A percentile compares a stretch with the other conserved stretches of the same genome.
Evolutionary conservation across 2,329 filamentous ascomycete species (phyloP).

Genomic region (Coniella lustricola): DNA sequence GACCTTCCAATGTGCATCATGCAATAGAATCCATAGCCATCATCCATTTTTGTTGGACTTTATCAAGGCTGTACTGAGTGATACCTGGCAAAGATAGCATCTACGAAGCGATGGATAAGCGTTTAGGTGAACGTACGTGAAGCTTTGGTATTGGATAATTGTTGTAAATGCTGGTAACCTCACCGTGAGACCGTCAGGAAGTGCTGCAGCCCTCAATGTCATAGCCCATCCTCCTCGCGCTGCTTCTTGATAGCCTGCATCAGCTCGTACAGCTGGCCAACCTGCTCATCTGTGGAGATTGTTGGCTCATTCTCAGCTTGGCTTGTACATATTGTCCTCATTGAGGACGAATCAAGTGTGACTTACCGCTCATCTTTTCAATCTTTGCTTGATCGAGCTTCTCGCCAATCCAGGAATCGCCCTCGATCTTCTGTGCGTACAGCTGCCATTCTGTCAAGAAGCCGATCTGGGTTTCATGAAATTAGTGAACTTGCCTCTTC

Average conservation of each 20-base stretch:
- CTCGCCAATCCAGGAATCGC: conserved; percentile 75
- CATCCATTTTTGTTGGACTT: too few relatives aligned
- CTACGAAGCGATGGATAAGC: too few relatives aligned
- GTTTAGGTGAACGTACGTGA: too few relatives aligned
- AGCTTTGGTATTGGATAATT: too few relatives aligned
- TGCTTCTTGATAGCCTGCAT: conserved; percentile 66
- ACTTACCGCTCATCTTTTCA: conserved; percentile 86
- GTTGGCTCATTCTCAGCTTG: conserved; percentile 10
- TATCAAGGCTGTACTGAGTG: too few relatives aligned
- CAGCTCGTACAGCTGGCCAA: conserved; percentile 88
- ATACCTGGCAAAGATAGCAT: too few relatives aligned
- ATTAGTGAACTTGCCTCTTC: background rate
- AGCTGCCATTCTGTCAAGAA: conserved; percentile 96
- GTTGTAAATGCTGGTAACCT: background rate
- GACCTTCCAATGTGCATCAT: too few relatives aligned
- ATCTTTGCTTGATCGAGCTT: conserved; percentile 78
- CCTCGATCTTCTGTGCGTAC: conserved; percentile 88
- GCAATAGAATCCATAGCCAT: too few relatives aligned
- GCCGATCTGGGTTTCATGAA: conserved; percentile 59
- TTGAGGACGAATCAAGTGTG: too few relatives aligned
- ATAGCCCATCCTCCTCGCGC: conserved; percentile 15
- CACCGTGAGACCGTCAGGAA: background rate
- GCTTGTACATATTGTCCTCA: background rate
- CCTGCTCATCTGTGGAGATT: conserved; percentile 70
- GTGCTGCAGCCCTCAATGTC: conserved; percentile 1